A percentile compares a stretch with the other conserved stretches of the same genome.
phyloP scores from a whole-genome alignment of 208 protist genomes.

The Wallacemonas sp. region DNA sequence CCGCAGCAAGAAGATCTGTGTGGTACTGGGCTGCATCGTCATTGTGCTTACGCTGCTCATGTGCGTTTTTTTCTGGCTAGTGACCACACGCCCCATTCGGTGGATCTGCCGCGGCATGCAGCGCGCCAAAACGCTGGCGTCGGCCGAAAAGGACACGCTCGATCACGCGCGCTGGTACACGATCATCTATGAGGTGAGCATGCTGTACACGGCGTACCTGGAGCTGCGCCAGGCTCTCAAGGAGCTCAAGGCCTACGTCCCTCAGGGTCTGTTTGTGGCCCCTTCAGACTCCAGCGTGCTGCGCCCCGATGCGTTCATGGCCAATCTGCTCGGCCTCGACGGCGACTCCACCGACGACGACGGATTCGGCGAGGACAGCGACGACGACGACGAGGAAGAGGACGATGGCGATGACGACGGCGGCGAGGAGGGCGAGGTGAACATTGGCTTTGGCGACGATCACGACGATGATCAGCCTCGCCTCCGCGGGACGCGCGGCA shows the following conservation, averaged over 20 bases:
- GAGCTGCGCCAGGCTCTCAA: slow-evolving; percentile 41
- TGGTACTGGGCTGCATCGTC: slow-evolving; percentile 28
- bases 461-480: not conserved
- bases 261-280: slow-evolving; percentile 42
- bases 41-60: slow-evolving; percentile 19
- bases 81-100: slow-evolving; percentile 29
- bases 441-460: not conserved
- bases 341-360: not conserved
- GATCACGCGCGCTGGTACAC: slow-evolving; percentile 13
- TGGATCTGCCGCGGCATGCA: slow-evolving; percentile 38
- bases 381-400: slow-evolving; percentile 13
- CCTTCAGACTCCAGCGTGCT: slow-evolving; percentile 12
- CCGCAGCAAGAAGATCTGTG: slow-evolving; percentile 11
- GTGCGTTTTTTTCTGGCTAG: slow-evolving; percentile 26
- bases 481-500: not conserved
- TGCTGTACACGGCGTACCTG: slow-evolving; percentile 42
- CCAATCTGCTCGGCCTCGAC: slow-evolving; percentile 6
- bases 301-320: slow-evolving; percentile 10
- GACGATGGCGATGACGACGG: not conserved
- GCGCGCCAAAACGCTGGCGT: slow-evolving; percentile 21
- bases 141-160: slow-evolving; percentile 15
- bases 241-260: slow-evolving; percentile 53
- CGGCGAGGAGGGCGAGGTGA: not conserved
- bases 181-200: slow-evolving; percentile 29
- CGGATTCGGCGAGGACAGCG: not conserved